These are phyloP conservation scores for Scopulariopsis brevicaulis DNA, from an alignment of 2,329 filamentous ascomycete genomes.

Conservation along the genomic window DNA sequence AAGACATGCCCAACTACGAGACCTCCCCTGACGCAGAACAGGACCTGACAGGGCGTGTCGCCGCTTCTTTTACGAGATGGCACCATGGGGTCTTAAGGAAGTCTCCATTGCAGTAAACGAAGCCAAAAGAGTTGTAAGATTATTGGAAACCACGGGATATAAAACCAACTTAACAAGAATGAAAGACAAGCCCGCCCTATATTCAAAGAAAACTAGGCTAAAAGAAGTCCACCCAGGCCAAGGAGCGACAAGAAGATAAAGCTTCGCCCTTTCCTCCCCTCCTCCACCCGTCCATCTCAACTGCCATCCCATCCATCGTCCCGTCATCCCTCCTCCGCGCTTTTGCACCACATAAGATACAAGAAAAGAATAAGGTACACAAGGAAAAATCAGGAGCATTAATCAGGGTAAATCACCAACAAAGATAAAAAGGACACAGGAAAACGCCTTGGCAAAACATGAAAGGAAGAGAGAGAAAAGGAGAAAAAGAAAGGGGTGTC, in stretches of 20 bases:
- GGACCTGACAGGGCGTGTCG: too few species aligned
- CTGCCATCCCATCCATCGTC: background rate
- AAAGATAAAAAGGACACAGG: too few species aligned
- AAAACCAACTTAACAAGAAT: background rate
- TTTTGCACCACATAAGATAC: background rate
- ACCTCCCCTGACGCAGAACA: too few species aligned
- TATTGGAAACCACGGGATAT: background rate
- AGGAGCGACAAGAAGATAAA: slow-evolving; percentile 13
- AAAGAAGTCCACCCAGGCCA: slow-evolving; percentile 3
- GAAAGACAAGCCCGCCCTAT: background rate
- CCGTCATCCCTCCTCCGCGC: background rate
- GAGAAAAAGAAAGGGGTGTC: background rate
- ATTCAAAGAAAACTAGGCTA: background rate
- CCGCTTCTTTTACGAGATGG: too few species aligned
- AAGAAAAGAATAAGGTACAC: background rate
- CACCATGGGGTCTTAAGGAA: too few species aligned
- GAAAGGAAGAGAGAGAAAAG: background rate
- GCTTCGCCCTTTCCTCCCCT: slow-evolving; percentile 11
- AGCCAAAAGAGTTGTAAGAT: background rate
- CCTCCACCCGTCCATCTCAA: background rate
- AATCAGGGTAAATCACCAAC: background rate
- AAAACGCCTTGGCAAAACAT: background rate
- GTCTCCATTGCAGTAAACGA: background rate
- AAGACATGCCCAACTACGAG: too few species aligned
- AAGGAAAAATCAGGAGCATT: background rate